A percentile compares a stretch with the other conserved stretches of the same genome.
phyloP scores from a whole-genome alignment of 2,329 filamentous ascomycete genomes.

The Fusarium pilosicola region DNA sequence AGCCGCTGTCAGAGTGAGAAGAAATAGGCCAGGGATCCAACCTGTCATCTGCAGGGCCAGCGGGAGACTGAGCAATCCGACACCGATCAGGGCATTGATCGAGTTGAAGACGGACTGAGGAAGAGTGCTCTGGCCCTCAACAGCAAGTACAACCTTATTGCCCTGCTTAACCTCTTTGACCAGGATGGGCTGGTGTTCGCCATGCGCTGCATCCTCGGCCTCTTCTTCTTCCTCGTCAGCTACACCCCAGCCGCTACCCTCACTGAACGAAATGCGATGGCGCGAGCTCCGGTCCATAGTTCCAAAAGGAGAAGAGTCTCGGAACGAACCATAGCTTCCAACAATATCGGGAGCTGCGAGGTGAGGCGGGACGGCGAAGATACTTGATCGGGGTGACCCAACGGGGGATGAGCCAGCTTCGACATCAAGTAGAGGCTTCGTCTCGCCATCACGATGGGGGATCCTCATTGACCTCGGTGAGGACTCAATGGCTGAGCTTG shows the following conservation, averaged over 20 bases:
- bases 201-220: constrained; percentile 55
- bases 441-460: constrained; percentile 57
- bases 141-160: constrained; percentile 82
- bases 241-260: constrained; percentile 46
- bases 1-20: constrained; percentile 77
- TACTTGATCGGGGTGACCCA: constrained; percentile 50
- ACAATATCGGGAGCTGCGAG: constrained; percentile 75
- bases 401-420: constrained; percentile 51
- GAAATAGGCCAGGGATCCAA: constrained; percentile 83
- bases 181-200: constrained; percentile 78
- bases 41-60: constrained; percentile 88
- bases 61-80: constrained; percentile 88
- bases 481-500: constrained; percentile 35
- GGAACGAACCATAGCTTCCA: constrained; percentile 73
- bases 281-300: constrained; percentile 56
- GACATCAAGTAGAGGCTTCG: constrained; percentile 57
- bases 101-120: constrained; percentile 97
- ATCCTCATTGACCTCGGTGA: constrained; percentile 17
- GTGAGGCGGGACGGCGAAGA: constrained; percentile 68
- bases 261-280: constrained; percentile 58
- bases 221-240: constrained; percentile 49
- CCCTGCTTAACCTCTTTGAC: constrained; percentile 91
- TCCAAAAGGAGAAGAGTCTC: constrained; percentile 60
- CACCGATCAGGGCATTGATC: constrained; percentile 90
- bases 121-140: constrained; percentile 93